Base-by-base conservation (phyloP, 257 asterid species). In the Solanum tarijense region DNA sequence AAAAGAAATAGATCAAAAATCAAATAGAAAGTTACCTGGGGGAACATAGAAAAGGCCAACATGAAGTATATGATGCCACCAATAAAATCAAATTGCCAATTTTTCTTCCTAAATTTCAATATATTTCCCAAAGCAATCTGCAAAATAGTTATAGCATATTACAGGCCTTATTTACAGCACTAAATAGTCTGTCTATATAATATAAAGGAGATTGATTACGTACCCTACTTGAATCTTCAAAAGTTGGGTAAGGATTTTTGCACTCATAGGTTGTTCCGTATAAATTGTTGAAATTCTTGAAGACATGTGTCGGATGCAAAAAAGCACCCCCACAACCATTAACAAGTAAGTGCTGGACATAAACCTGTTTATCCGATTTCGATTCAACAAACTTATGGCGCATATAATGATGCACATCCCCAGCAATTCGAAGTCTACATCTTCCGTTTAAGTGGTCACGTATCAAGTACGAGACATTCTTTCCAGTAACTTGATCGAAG, bases 151-250 rank as follows among this genome's bases (percentile, higher is more conserved):
- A n/a, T 32, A 86, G 81, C 84, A 86, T 69, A 86, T 72, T 46
- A 81, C 62, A 25, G n/a, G 29, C 27, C 68, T 46, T 12, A 43
- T 20, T 34, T 38, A 27, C 4, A 16, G 12, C 39, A 48, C 65
- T 16, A 29, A 74, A 9, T 32, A 41, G 25, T 87, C 84, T 31
- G 58, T 38, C 71, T 43, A 38, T 25, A 87, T 76, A 46, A 83
- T 25, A 39, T 69, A 6, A 72, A 38, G 79, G 86, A 84, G 18
- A 74, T 76, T 6, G 73, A 35, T 90, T 65, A 74, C 86, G 52
- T 92, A 97, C 99, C 98, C 98, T 94, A 96, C 98, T 96, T n/a
- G 99, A 97, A 93, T 97, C 99, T 93, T 97, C 99, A 89, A 93
- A 93, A 34, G 99, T 94, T 6, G 99, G 98, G 87, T 96, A 96